phyloP scores from a whole-genome alignment of 768 basidiomycete species.

The Pulveroboletus ravenelii region DNA sequence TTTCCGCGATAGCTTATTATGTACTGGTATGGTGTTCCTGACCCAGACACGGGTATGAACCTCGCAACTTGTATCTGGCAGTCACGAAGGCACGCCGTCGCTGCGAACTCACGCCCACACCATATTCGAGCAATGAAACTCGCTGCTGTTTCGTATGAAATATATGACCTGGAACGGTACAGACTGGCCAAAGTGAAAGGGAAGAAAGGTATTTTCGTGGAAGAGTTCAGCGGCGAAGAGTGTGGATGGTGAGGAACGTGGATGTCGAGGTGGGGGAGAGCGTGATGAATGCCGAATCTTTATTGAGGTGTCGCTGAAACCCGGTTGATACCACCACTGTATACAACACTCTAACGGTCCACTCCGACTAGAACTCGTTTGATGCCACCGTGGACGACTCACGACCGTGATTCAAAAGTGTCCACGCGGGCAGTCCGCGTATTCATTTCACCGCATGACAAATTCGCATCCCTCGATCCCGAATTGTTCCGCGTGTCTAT shows the following conservation, averaged over 20 bases:
- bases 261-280: no score
- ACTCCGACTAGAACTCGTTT: no score
- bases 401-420: no score
- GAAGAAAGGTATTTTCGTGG: conserved; percentile 49
- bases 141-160: conserved; percentile 71
- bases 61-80: conserved; percentile 97
- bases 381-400: no score
- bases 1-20: conserved; percentile 56
- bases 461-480: not conserved
- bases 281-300: no score
- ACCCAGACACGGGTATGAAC: conserved; percentile 72
- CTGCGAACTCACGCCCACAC: conserved; percentile 73
- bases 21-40: conserved; percentile 92
- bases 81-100: conserved; percentile 76
- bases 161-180: conserved; percentile 74
- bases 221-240: conserved; percentile 57
- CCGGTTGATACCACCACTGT: no score
- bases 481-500: not conserved
- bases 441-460: not conserved
- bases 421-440: no score
- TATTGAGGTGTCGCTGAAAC: no score
- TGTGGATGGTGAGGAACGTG: conserved; percentile 57
- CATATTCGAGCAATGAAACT: conserved; percentile 83
- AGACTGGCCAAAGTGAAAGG: conserved; percentile 65
- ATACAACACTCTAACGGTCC: no score